Evolutionary conservation across 2,329 filamentous ascomycete genomes (phyloP), one percentile per base, ranked within the genome.

Genomic region (Trichoderma cornu-damae): DNA sequence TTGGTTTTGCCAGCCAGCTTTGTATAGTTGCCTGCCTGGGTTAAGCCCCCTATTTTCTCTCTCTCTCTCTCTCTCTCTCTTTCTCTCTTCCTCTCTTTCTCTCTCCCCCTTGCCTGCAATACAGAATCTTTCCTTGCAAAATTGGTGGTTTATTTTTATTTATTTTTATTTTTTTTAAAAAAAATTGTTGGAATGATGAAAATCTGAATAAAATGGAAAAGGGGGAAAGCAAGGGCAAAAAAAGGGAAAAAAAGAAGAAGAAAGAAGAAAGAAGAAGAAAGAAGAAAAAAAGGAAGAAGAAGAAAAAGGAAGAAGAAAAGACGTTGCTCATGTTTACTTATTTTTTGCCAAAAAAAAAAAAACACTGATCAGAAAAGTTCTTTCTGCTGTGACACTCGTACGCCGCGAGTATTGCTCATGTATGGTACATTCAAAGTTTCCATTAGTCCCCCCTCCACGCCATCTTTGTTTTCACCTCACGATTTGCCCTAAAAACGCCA

Each of bases 401-500:
- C 44, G 37, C 64, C 65, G n/a, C 62, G 64, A 63, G 61, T 63
- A 48, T 54, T 35, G 44, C 42, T 58, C 16, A 40, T 62, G 55
- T 66, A 68, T 67, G 61, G 61, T 66, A 68, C 67, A 67, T 37
- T 16, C 55, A 65, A n/a, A n/a, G 54, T 61, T 61, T 62, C 64
- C 62, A 59, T 61, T 61, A 61, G 65, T 61, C 61, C 35, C 38
- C 62, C 42, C 38, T 58, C 57, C 56, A 18, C 20, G 18, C 26
- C 14, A 18, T 57, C 38, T 43, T 57, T 57, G 40, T 62, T 61
- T 54, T 62, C 43, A 53, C 40, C 43, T 44, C 54, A 56, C 57
- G 44, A 54, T 40, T 56, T 67, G 63, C 60, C 64, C 64, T 59
- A 61, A 70, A 61, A 70, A 70, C 68, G 68, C 68, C 68, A 64